Percentiles rank a stretch among this genome's conserved stretches.
Evolutionary conservation across 805 yeast species (phyloP).

Genomic region (Schwanniomyces yamadae): DNA sequence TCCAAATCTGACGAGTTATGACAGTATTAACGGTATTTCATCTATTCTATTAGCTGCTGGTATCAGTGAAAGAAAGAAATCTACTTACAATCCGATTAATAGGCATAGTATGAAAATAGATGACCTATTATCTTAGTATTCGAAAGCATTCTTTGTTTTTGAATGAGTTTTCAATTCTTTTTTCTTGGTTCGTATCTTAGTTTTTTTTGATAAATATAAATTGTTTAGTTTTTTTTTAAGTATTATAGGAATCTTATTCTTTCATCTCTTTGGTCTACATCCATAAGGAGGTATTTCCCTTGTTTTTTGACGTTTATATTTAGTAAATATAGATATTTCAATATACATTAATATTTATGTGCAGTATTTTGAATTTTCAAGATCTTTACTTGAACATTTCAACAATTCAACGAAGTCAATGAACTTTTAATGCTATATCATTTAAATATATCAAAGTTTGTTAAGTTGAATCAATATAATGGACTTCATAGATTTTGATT

Average conservation of each 20-base stretch:
- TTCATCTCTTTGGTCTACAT: neutral
- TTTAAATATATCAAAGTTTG: neutral
- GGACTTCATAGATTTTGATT: constrained; percentile 44
- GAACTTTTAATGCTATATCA: too few relatives aligned
- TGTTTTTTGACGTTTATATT: too few relatives aligned
- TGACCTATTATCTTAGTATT: constrained; percentile 24
- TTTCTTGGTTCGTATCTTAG: neutral
- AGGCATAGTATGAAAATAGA: constrained; percentile 27
- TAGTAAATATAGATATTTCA: neutral
- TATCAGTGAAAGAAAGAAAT: constrained; percentile 8
- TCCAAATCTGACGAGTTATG: neutral
- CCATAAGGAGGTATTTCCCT: neutral
- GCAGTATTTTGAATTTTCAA: neutral
- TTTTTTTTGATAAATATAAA: neutral
- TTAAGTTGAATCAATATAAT: constrained; percentile 13
- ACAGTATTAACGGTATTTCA: constrained; percentile 21
- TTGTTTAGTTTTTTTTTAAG: neutral
- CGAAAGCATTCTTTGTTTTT: too few relatives aligned
- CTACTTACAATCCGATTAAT: constrained; percentile 2
- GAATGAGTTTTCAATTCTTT: constrained; percentile 1
- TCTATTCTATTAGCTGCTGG: constrained; percentile 33
- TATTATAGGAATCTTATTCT: neutral
- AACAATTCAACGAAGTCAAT: too few relatives aligned
- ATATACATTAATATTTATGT: neutral
- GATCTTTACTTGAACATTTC: too few relatives aligned